phyloP scores from a whole-genome alignment of 805 yeast genomes.

The Brettanomyces sp. region DNA sequence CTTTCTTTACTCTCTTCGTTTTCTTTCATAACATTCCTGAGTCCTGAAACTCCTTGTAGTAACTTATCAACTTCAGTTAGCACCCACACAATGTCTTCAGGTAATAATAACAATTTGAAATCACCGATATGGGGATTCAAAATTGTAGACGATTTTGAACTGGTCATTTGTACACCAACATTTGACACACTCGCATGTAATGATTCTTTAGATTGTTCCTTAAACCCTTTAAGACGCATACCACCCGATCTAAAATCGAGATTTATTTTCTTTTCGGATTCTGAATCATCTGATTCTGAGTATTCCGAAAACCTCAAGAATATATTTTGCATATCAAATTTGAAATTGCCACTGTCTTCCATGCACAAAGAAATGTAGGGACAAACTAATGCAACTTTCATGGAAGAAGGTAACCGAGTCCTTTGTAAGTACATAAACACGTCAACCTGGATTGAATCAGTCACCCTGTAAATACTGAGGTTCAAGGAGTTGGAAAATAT shows the following conservation, averaged over 20 bases:
- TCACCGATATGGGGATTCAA: constrained; percentile 10
- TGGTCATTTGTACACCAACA: too few species aligned
- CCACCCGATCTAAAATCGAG: not conserved
- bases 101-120: constrained; percentile 12
- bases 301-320: constrained; percentile 25
- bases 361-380: constrained; percentile 30
- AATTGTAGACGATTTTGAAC: not conserved
- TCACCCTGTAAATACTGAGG: constrained; percentile 34
- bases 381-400: constrained; percentile 32
- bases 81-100: constrained; percentile 14
- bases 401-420: not conserved
- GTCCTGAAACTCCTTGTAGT: constrained; percentile 1
- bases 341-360: constrained; percentile 11
- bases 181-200: not conserved
- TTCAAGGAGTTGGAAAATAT: constrained; percentile 30
- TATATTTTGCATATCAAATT: constrained; percentile 26
- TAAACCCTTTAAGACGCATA: not conserved
- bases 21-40: constrained; percentile 4
- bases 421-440: constrained; percentile 35
- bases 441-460: constrained; percentile 60
- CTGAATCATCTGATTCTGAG: constrained; percentile 1
- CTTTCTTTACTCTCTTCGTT: constrained; percentile 7
- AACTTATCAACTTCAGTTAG: constrained; percentile 5
- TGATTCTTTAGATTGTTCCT: not conserved
- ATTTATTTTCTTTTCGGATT: constrained; percentile 3